Evolutionary conservation across 2,329 filamentous ascomycete species (phyloP), one percentile per base, ranked within the genome.

Genomic region (Didymellaceae sp.): DNA sequence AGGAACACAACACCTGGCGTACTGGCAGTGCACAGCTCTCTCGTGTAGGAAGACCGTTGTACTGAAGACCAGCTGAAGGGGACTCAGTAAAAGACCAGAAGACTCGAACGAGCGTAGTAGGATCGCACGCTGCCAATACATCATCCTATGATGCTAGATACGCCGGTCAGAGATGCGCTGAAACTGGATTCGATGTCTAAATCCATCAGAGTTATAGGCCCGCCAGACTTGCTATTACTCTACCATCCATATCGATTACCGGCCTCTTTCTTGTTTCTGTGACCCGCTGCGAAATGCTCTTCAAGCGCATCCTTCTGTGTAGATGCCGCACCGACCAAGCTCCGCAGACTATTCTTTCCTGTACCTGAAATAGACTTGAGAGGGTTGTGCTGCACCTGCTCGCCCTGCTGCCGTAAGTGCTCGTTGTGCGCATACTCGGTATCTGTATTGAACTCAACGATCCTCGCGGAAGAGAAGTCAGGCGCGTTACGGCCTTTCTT

Each of bases 401-500:
- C 85, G 66, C 89, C 87, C 40, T 84, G 77, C 14, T 86, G 83
- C 9, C 90, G 84, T 17, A 95, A 70, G 59, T 81, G 80, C 75
- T 96, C 89, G 72, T 97, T 97, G 64, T 89, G 85, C 18, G 82
- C 83, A 72, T 97, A 97, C 75, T 97, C 92, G 50, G 80, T 77
- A 69, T 95, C 91, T 58, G 91, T 92, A 75, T 96, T 90, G 81
- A 97, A 96, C 65, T 88, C 91, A 57, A 92, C 82, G 28, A 96
- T 82, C 33, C 83, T 86, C n/a, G 83, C 79, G 2, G 79, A 79
- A n/a, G 82, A 77, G 6, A 77, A 57, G 45, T 73, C 74, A 25
- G 67, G 67, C n/a, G 68, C 71, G n/a, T 70, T 70, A 34, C 70
- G 66, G 17, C 80, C 80, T 52, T 78, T 74, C 5, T 92, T 88